These are phyloP conservation scores for Dactylellina haptotyla DNA, from an alignment of 2,329 filamentous ascomycete species.

Conservation along the genomic window DNA sequence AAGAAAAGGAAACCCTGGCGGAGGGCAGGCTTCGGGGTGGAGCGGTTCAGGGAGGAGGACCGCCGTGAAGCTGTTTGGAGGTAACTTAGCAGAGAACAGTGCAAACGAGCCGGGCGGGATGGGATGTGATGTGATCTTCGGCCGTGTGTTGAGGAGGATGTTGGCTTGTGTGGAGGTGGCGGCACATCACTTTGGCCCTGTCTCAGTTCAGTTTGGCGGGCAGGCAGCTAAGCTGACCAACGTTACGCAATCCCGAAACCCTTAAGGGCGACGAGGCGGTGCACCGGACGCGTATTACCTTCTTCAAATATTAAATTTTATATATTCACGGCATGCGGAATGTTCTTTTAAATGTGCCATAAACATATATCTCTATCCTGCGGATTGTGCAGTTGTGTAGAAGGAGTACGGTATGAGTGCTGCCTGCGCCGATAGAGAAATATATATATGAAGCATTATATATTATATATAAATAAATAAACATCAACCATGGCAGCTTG, in stretches of 20 bases:
- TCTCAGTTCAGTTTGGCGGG: background rate
- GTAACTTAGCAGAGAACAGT: background rate
- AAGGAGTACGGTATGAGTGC: too few species aligned
- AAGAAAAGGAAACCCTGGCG: background rate
- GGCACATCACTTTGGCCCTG: conserved; percentile 31
- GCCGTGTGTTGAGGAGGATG: too few species aligned
- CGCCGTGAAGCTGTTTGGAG: conserved; percentile 6
- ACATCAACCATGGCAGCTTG: too few species aligned
- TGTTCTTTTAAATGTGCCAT: too few species aligned
- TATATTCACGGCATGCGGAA: background rate
- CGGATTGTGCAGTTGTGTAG: too few species aligned
- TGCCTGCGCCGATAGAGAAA: too few species aligned
- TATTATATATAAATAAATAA: too few species aligned
- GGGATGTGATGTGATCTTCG: conserved; percentile 27
- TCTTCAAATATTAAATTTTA: too few species aligned
- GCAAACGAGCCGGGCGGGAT: too few species aligned
- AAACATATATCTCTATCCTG: too few species aligned
- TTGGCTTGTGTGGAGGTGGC: conserved; percentile 25
- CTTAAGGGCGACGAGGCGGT: background rate
- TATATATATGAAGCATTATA: too few species aligned
- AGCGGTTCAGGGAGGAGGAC: conserved; percentile 16
- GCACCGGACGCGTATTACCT: conserved; percentile 16
- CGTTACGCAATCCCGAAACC: conserved; percentile 28
- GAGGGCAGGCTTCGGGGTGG: conserved; percentile 3
- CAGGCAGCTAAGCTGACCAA: conserved; percentile 9